phyloP scores from a whole-genome alignment of 2,329 filamentous ascomycete genomes.

The Westerdykella sp. region DNA sequence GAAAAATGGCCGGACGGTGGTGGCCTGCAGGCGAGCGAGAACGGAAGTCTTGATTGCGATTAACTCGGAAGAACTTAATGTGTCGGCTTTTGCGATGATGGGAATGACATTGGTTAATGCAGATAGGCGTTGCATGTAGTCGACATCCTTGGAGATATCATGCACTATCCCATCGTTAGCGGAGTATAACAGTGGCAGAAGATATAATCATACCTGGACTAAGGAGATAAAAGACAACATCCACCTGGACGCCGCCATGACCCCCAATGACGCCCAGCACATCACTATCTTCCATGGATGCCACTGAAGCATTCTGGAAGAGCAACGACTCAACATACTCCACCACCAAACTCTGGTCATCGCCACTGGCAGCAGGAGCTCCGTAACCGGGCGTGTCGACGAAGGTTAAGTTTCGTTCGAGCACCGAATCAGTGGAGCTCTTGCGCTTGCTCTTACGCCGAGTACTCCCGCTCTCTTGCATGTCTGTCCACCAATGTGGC shows the following conservation, averaged over 20 bases:
- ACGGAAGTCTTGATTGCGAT: constrained; percentile 55
- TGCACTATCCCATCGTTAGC: constrained; percentile 25
- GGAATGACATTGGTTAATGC: constrained; percentile 78
- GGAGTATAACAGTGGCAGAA: not conserved
- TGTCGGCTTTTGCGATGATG: constrained; percentile 71
- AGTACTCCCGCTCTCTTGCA: constrained; percentile 58
- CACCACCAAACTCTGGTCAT: constrained; percentile 37
- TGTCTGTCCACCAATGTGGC: constrained; percentile 81
- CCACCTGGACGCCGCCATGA: constrained; percentile 75
- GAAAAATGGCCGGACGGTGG: constrained; percentile 59
- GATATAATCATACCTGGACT: constrained; percentile 51
- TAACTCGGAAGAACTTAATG: constrained; percentile 54
- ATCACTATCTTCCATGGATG: constrained; percentile 63
- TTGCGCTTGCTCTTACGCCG: constrained; percentile 46
- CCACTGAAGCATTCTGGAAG: constrained; percentile 55
- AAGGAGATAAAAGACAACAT: constrained; percentile 80
- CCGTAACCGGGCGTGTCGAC: constrained; percentile 71
- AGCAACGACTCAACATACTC: constrained; percentile 69
- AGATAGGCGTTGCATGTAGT: constrained; percentile 64
- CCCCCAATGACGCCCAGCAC: constrained; percentile 72
- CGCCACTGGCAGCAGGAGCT: constrained; percentile 35
- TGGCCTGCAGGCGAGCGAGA: constrained; percentile 49
- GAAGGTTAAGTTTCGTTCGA: constrained; percentile 91
- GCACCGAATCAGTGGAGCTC: constrained; percentile 66
- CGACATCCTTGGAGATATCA: constrained; percentile 54